These are phyloP conservation scores for Neurospora crassa DNA, from an alignment of 2,329 filamentous ascomycete genomes.

Conservation along the genomic window DNA sequence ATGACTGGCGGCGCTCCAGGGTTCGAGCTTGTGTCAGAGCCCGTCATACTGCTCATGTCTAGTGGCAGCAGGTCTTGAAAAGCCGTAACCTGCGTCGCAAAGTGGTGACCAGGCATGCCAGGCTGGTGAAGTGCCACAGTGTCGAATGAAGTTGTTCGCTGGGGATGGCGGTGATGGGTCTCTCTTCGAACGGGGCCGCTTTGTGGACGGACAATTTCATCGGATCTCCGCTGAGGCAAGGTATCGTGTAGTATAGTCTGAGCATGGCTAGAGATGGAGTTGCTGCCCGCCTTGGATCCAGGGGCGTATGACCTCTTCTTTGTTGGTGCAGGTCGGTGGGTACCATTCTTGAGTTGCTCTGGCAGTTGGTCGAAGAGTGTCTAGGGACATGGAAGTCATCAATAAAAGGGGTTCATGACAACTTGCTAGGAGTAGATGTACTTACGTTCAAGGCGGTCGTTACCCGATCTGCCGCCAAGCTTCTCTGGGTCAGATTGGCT, in stretches of 20 bases:
- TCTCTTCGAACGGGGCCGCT: constrained; percentile 7
- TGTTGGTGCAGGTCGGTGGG: constrained; percentile 29
- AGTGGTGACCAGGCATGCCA: constrained; percentile 22
- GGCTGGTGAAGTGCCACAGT: constrained; percentile 16
- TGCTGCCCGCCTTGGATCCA: constrained; percentile 27
- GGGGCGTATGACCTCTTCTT: constrained; percentile 45
- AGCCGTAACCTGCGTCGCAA: constrained; percentile 22
- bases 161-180: constrained; percentile 9
- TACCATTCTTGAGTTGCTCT: constrained; percentile 51
- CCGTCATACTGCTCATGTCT: constrained; percentile 32
- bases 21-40: constrained; percentile 26
- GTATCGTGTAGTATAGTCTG: constrained; percentile 16
- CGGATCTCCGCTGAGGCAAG: constrained; percentile 17
- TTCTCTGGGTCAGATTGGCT: constrained; percentile 67
- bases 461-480: constrained; percentile 81
- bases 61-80: constrained; percentile 36
- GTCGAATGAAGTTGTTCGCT: constrained; percentile 20
- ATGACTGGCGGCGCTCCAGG: constrained; percentile 12
- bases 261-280: constrained; percentile 19
- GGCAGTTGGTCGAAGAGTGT: constrained; percentile 77
- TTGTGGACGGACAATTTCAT: constrained; percentile 17
- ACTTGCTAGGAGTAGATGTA: constrained; percentile 7
- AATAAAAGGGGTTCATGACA: not conserved
- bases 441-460: constrained; percentile 66
- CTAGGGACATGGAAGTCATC: constrained; percentile 35